Conservation (phyloP, 2,329 filamentous ascomycete genomes). For the Penicillium sp. region DNA sequence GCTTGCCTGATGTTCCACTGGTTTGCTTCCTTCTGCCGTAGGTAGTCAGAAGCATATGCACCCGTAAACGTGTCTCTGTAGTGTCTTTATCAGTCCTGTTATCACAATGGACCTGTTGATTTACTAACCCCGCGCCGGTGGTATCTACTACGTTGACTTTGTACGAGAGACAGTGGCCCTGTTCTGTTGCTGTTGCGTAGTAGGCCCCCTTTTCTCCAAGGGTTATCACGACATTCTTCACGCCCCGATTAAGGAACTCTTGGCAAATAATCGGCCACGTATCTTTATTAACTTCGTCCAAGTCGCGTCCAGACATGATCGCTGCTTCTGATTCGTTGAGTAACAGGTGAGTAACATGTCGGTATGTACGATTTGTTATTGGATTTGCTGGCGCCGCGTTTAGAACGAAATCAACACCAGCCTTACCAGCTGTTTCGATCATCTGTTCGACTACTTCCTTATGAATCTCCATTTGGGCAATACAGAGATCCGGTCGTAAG, state of each 20-base stretch:
- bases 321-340: slow-evolving; percentile 17
- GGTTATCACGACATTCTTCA: background rate
- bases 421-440: slow-evolving; percentile 9
- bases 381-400: slow-evolving; percentile 14
- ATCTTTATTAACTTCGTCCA: background rate
- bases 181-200: background rate
- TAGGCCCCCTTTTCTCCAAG: background rate
- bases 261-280: background rate
- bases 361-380: slow-evolving; percentile 1
- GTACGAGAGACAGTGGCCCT: no score
- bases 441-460: slow-evolving; percentile 13
- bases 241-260: background rate
- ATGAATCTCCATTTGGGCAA: slow-evolving; percentile 12
- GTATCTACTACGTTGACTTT: slow-evolving; percentile 14
- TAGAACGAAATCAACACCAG: slow-evolving; percentile 15
- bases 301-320: slow-evolving; percentile 10
- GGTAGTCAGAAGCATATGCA: slow-evolving; percentile 17
- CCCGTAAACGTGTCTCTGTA: slow-evolving; percentile 18
- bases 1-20: slow-evolving; percentile 16
- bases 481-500: slow-evolving; percentile 14
- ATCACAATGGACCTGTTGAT: background rate
- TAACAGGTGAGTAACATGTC: slow-evolving; percentile 15
- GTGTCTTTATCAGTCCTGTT: background rate
- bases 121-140: slow-evolving; percentile 16
- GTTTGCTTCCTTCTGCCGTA: slow-evolving; percentile 14